Evolutionary conservation across 495 filamentous ascomycete species (phyloP), one percentile per base, ranked within the genome.

Genomic region (Chaetomium tenue): DNA sequence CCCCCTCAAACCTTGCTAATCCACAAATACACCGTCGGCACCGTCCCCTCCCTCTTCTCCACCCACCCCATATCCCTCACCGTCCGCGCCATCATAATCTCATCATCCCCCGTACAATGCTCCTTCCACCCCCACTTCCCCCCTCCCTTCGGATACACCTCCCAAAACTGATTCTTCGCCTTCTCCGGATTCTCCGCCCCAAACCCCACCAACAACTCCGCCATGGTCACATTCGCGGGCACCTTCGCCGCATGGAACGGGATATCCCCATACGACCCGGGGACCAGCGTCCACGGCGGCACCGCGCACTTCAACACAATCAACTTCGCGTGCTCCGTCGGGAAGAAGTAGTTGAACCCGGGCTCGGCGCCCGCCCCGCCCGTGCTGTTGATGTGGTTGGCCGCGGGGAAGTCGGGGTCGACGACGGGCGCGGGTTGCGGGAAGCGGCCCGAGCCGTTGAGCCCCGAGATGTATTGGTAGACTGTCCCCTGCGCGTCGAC

Each of bases 371-470:
- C 81, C 8, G 74, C 70, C 40, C 87, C 88, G 18, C 86, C 85
- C 13, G 82, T 81, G 18, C 80, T 77, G 60, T 86, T 80, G 23
- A 76, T 74, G 44, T 88, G 68, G 70, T 89, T 85, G 56, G 86
- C 75, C 11, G 78, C 80, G 13, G 82, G 78, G 51, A 87, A 67
- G 70, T 81, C 83, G 16, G 71, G 70, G 25, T 86, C 79, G 26
- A 78, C 72, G 26, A 64, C 59, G 0, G 77, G 75, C 12, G 71
- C 66, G 0, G 75, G 71, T 46, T 78, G 73, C 0, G 77, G 77
- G 40, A 68, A 25, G 22, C 77, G 78, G 5, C 57, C 59, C 37
- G 62, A 65, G 25, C 60, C 60, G 59, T 63, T 63, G 15, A 68
- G 55, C 30, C 68, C 63, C 0, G 65, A 69, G n/a, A 70, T 48